Evolutionary conservation across 106 monocot genomes (phyloP).

Genomic region (Dendrobium huoshanense): DNA sequence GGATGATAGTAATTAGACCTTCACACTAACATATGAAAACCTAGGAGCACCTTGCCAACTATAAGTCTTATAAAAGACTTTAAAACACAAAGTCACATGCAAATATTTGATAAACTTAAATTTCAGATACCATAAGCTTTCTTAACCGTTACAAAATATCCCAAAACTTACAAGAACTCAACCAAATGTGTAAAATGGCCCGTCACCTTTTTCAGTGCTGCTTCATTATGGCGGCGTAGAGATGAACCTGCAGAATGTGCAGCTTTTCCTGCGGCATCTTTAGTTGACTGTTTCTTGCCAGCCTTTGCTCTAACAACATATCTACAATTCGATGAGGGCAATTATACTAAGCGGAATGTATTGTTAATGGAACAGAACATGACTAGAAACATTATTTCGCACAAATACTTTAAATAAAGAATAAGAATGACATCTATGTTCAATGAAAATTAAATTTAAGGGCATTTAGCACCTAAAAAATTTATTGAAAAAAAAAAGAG

Average conservation of each 20-base stretch:
- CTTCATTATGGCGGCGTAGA: constrained; percentile 93
- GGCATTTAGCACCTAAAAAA: background rate
- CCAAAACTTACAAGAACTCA: background rate
- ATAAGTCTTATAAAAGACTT: background rate
- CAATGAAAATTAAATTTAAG: background rate
- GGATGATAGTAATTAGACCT: background rate
- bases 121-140: background rate
- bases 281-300: constrained; percentile 87
- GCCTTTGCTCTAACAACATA: constrained; percentile 87
- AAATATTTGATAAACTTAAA: background rate
- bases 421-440: background rate
- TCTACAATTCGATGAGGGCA: constrained; percentile 21
- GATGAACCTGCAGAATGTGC: constrained; percentile 89
- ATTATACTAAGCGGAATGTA: background rate
- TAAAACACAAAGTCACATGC: background rate
- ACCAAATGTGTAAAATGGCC: background rate
- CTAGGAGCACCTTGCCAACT: background rate
- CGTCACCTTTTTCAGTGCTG: constrained; percentile 76
- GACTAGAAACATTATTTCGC: background rate
- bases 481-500: background rate
- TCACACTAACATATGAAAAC: background rate
- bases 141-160: background rate
- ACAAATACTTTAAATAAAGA: background rate
- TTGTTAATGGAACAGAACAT: background rate
- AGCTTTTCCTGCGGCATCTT: constrained; percentile 87